Conservation (phyloP, 106 monocot species). For the Cymbidium sinense region DNA sequence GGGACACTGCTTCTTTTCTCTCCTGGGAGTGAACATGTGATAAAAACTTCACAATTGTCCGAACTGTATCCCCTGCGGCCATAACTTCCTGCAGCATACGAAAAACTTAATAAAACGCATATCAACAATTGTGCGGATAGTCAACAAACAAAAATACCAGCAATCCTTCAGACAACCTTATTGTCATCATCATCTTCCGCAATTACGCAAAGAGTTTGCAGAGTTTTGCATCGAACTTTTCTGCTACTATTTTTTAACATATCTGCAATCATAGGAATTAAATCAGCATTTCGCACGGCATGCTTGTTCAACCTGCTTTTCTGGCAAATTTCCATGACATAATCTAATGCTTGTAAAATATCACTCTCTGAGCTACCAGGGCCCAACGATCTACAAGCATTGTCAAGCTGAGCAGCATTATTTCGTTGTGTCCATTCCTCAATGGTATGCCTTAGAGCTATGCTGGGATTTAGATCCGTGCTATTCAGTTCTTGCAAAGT, state of each 20-base stretch:
- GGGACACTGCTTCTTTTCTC: conserved; percentile 72
- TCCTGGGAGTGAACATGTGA: conserved; percentile 58
- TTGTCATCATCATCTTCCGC: conserved; percentile 77
- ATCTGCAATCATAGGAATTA: conserved; percentile 54
- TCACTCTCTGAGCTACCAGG: conserved; percentile 57
- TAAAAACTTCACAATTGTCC: conserved; percentile 82
- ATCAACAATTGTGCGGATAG: neutral
- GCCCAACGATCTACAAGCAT: conserved; percentile 44
- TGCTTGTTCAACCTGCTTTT: conserved; percentile 58
- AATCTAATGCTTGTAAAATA: conserved; percentile 50
- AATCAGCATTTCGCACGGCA: conserved; percentile 35
- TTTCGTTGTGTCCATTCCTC: conserved; percentile 89
- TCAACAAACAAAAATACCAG: neutral
- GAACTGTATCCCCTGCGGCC: conserved; percentile 56
- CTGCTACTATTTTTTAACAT: conserved; percentile 69
- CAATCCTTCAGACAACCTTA: conserved; percentile 52
- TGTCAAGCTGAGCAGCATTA: conserved; percentile 68
- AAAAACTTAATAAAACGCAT: neutral
- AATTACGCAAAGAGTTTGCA: conserved; percentile 68
- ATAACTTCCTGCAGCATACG: conserved; percentile 48
- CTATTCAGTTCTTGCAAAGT: conserved; percentile 51
- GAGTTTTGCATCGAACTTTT: conserved; percentile 65
- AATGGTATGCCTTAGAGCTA: conserved; percentile 76
- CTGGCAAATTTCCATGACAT: conserved; percentile 43
- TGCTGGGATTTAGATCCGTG: conserved; percentile 67